Base-by-base conservation (phyloP, 2,329 filamentous ascomycete species). In the Monosporascus ibericus region DNA sequence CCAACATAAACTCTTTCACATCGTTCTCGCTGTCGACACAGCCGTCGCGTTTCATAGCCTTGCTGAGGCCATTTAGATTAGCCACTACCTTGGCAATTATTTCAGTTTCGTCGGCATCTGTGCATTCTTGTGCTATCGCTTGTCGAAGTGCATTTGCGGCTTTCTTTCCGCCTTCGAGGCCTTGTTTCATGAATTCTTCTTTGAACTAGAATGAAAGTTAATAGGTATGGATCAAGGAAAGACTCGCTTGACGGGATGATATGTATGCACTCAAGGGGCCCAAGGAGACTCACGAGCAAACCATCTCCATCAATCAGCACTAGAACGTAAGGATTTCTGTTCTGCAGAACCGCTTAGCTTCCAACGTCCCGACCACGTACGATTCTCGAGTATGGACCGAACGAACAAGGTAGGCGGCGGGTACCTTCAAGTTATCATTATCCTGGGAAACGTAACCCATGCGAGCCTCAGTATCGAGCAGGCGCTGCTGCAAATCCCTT, bases 221-320 rank as follows among this genome's bases (percentile, higher is more conserved):
- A 34, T 5, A 0, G 30, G 30, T 14, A 11, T 34, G 30, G 11
- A 24, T 34, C 30, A 49, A 44, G 38, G 49, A 48, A 44, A 36
- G 49, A 54, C 52, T 44, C 49, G 52, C 48, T 48, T 49, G n/a
- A 22, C 24, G 6, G 11, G 39, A 47, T 46, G 50, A 53, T 11
- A 55, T 44, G 56, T 49, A 54, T 52, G 49, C 17, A 49, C 38
- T 63, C 50, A 60, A 50, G 3, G 17, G 38, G 14, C n/a, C 20
- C 14, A 7, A 17, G 25, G 44, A 42, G 52, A 49, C 73, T 65
- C 63, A 85, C 82, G 65, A 85, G 70, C 53, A 85, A 73, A 44
- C 81, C 80, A 64, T 87, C 78, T 38, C 82, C 84, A 64, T 86
- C 84, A 59, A 87, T 78, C 58, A 85, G 63, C 39, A 84, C 75